Evolutionary conservation across 2,329 filamentous ascomycete genomes (phyloP), one percentile per base, ranked within the genome.

Genomic region (Trichophyton simii): DNA sequence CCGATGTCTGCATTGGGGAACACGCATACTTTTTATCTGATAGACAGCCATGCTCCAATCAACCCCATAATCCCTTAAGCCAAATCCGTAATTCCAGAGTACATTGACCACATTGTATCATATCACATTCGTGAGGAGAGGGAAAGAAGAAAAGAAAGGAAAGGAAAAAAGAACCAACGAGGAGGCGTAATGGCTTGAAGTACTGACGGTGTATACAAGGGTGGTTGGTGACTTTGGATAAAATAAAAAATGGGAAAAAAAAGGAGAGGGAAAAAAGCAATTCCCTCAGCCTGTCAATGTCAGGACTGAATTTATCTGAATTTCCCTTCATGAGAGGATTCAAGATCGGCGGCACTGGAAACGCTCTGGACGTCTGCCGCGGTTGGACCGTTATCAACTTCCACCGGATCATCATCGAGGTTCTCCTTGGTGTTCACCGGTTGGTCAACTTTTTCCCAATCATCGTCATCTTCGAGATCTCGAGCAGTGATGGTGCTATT

Each of bases 401-500:
- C 68, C 9, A 71, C 69, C 1, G 70, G 70, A 11, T 74, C 71
- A 59, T 72, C 71, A 22, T 73, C 70, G 11, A 71, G 62, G 50
- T 63, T 66, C 58, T 72, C 70, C 41, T 58, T 62, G 25, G 65
- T 66, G 46, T 63, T 66, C 15, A 69, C 69, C 3, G 64, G 62
- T 63, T 68, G 70, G 22, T 72, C 69, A 28, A 76, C 68, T 38
- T 75, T 69, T 62, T 76, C 73, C 74, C 74, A 76, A 41, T 74
- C 72, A 64, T 75, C 74, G 34, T 73, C 72, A 20, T 69, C 69
- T 28, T 69, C 68, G 13, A 42, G 36, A 15, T 65, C 66, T 20
- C 63, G 65, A 31, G 60, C 58, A n/a, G 57, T 44, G 28, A 62
- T 63, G 25, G 54, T 60, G 41, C 44, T 50, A 36, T 48, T 34